These are phyloP conservation scores for Yamadazyma endophytica DNA, from an alignment of 805 yeast species.

Conservation along the genomic window DNA sequence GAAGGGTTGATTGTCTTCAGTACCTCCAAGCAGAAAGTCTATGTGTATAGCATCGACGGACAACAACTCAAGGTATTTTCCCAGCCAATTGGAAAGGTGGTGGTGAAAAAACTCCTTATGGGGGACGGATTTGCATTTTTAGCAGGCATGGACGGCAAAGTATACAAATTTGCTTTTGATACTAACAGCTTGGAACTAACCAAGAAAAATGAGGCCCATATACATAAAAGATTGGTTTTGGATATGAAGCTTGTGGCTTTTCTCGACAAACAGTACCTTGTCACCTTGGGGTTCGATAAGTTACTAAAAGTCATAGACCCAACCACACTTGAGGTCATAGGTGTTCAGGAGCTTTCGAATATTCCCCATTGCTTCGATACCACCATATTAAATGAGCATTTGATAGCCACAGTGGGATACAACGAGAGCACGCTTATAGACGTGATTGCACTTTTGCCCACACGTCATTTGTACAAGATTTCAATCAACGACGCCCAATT, in stretches of 20 bases:
- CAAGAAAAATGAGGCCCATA: slow-evolving; percentile 17
- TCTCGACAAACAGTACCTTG: slow-evolving; percentile 30
- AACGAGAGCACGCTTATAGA: slow-evolving; percentile 56
- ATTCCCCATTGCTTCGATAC: slow-evolving; percentile 52
- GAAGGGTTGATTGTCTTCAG: slow-evolving; percentile 6
- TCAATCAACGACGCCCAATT: slow-evolving; percentile 75
- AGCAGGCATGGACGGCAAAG: slow-evolving; percentile 53
- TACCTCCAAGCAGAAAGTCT: slow-evolving; percentile 13
- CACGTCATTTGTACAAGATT: slow-evolving; percentile 36
- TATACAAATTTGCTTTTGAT: slow-evolving; percentile 11
- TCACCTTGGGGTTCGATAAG: slow-evolving; percentile 62
- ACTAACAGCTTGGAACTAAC: slow-evolving; percentile 3
- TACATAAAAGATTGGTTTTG: slow-evolving; percentile 32
- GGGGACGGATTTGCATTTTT: slow-evolving; percentile 23
- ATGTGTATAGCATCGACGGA: slow-evolving; percentile 14
- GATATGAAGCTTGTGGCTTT: slow-evolving; percentile 27
- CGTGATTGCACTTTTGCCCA: slow-evolving; percentile 4
- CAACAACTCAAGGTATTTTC: slow-evolving; percentile 13
- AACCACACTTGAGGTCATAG: slow-evolving; percentile 9
- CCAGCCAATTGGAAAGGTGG: slow-evolving; percentile 16
- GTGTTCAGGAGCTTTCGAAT: slow-evolving; percentile 35
- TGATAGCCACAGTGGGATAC: slow-evolving; percentile 52
- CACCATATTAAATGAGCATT: slow-evolving; percentile 18
- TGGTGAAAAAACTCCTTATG: slow-evolving; percentile 34
- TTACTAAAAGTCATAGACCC: slow-evolving; percentile 24